Evolutionary conservation across 1,284 basidiomycete genomes (phyloP).

Genomic region (Meripilus lineatus): DNA sequence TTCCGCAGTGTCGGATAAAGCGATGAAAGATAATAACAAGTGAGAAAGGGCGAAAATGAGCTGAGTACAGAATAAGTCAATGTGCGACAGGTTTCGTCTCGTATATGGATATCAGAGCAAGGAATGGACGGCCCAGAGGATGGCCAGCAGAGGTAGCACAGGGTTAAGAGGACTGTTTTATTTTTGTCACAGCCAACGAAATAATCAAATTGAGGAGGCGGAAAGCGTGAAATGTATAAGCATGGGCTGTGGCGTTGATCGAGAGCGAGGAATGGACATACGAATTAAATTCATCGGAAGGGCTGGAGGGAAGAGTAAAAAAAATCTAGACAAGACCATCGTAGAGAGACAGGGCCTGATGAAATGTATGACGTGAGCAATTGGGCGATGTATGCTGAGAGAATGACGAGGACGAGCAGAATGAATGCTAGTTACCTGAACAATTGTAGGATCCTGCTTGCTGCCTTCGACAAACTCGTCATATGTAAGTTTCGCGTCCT

Average conservation of each 20-base stretch:
- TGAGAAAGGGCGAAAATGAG: no score
- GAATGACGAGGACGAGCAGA: no score
- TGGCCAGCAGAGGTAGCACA: no score
- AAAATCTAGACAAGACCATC: constrained; percentile 64
- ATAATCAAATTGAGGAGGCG: not conserved
- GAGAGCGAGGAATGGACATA: not conserved
- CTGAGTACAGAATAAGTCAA: no score
- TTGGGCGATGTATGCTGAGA: constrained; percentile 1
- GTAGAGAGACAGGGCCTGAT: constrained; percentile 71
- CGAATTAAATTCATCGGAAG: not conserved
- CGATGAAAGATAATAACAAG: no score
- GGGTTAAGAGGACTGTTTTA: no score
- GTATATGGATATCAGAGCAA: no score
- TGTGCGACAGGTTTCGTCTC: no score
- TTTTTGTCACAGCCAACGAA: no score
- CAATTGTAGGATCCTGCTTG: constrained; percentile 97
- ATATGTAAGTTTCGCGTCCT: constrained; percentile 85
- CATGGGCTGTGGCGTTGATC: not conserved
- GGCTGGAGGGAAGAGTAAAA: constrained; percentile 1
- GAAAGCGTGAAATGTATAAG: not conserved
- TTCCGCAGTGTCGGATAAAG: no score
- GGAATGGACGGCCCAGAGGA: no score
- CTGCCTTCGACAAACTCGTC: constrained; percentile 97
- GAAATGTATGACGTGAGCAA: constrained; percentile 4
- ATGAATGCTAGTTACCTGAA: constrained; percentile 63